These are phyloP conservation scores for Allantophomopsis cytisporea DNA, from an alignment of 2,329 filamentous ascomycete species.

Conservation along the genomic window DNA sequence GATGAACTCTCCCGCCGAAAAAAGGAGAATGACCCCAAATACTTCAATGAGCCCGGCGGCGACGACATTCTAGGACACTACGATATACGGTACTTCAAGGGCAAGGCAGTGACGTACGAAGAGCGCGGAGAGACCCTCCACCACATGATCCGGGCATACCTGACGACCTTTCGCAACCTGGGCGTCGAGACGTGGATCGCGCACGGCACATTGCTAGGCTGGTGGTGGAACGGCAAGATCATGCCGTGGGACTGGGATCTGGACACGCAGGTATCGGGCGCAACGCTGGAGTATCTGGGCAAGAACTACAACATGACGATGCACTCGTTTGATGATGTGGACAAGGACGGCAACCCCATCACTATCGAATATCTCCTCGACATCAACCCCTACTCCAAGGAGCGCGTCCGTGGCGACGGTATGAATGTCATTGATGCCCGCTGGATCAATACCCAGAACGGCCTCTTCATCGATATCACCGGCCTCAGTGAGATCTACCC, in stretches of 20 bases:
- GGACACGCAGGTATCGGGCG: slow-evolving; percentile 62
- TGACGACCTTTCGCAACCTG: slow-evolving; percentile 48
- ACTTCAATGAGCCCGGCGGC: slow-evolving; percentile 39
- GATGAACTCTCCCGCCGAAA: no score
- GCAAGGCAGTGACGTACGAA: slow-evolving; percentile 45
- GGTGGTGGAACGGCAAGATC: slow-evolving; percentile 76
- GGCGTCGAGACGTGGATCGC: slow-evolving; percentile 75
- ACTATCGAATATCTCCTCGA: slow-evolving; percentile 55
- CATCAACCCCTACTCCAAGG: slow-evolving; percentile 56
- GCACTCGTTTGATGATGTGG: slow-evolving; percentile 24
- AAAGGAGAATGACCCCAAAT: slow-evolving; percentile 10
- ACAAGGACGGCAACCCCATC: slow-evolving; percentile 24
- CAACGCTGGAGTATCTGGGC: slow-evolving; percentile 52
- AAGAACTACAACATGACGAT: slow-evolving; percentile 55
- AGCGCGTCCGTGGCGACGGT: slow-evolving; percentile 49
- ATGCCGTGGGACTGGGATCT: slow-evolving; percentile 80
- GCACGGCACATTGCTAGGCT: slow-evolving; percentile 71
- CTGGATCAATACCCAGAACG: slow-evolving; percentile 66
- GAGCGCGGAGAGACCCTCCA: slow-evolving; percentile 52
- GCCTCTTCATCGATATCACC: slow-evolving; percentile 76
- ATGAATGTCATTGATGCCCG: slow-evolving; percentile 73
- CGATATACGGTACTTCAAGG: slow-evolving; percentile 55
- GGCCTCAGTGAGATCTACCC: slow-evolving; percentile 56
- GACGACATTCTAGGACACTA: slow-evolving; percentile 56
- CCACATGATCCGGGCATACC: slow-evolving; percentile 62